phyloP scores from a whole-genome alignment of 805 yeast genomes.

The Debaryomyces castellii region DNA sequence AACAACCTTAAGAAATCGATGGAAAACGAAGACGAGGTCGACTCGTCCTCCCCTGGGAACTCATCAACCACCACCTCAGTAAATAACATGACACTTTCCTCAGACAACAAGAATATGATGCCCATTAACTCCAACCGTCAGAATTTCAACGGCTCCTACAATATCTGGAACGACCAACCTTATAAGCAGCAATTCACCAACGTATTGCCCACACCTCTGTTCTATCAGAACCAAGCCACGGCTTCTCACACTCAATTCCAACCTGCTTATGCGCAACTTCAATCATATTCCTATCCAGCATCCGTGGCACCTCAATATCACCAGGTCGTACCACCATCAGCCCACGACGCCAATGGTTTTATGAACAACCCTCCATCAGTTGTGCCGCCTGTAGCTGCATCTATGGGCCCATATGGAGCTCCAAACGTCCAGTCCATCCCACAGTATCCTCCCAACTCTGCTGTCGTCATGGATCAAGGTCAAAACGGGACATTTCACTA shows the following conservation, averaged over 20 bases:
- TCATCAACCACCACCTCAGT: neutral
- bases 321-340: neutral
- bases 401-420: neutral
- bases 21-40: neutral
- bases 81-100: neutral
- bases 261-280: neutral
- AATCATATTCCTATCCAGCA: neutral
- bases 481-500: neutral
- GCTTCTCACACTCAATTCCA: neutral
- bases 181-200: neutral
- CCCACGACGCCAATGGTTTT: neutral
- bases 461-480: neutral
- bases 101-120: neutral
- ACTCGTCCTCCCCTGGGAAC: neutral
- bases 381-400: neutral
- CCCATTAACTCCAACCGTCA: neutral
- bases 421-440: constrained; percentile 1
- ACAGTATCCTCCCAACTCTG: constrained; percentile 5
- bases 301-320: neutral
- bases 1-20: constrained; percentile 16
- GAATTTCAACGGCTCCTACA: neutral
- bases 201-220: neutral
- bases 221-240: neutral
- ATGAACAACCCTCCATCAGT: neutral
- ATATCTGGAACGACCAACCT: neutral